Base-by-base conservation (phyloP, 768 basidiomycete species). In the Hypholoma sublateritium region DNA sequence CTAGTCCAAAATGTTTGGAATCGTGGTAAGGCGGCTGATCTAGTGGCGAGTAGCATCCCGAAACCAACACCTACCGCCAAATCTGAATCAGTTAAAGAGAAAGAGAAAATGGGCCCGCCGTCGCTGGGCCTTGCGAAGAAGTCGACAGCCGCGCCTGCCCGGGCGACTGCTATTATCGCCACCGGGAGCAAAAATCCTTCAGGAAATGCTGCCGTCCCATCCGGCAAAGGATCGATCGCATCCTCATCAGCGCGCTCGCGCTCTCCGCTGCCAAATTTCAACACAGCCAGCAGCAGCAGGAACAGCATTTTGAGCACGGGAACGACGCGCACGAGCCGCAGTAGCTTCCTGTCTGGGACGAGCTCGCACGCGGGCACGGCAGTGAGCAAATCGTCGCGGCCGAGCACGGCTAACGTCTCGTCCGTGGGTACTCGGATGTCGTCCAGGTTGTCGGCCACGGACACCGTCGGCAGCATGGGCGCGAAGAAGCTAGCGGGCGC, bases 1-100 rank as follows among this genome's bases (percentile, higher is more conserved):
- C 72, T 91, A 3, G 89, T 91, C 4, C 76, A 80, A 62, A 88
- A 80, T 60, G 88, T 92, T 1, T 91, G 88, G 88, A 85, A 83
- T 62, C 77, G 87, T 61, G 82, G 75, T 7, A 80, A 77, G 62
- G 41, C 69, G 9, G 55, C 71, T 8, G 59, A 48, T 3, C 19
- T 67, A 8, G 59, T 65, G 19, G 57, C 71, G 1, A 67, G 62
- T 25, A 65, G 59, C 36, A 68, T 67, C 55, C 66, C 67, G 22
- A 69, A 72, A 58, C 47, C 69, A 24, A 51, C 59, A 3, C 34
- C 63, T 50, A 49, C 57, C 14, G 37, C 55, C 17, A 59, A 59
- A 55, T 34, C 56, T 5, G 60, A 58, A 34, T 46, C 53, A 17
- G 44, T 21, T n/a, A 64, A 64, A 42, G 63, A 60, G 13, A 60